A percentile compares a stretch with the other conserved stretches of the same genome.
These are phyloP conservation scores for Arthroderma sp. DNA, from an alignment of 2,329 filamentous ascomycete genomes.

Conservation along the genomic window DNA sequence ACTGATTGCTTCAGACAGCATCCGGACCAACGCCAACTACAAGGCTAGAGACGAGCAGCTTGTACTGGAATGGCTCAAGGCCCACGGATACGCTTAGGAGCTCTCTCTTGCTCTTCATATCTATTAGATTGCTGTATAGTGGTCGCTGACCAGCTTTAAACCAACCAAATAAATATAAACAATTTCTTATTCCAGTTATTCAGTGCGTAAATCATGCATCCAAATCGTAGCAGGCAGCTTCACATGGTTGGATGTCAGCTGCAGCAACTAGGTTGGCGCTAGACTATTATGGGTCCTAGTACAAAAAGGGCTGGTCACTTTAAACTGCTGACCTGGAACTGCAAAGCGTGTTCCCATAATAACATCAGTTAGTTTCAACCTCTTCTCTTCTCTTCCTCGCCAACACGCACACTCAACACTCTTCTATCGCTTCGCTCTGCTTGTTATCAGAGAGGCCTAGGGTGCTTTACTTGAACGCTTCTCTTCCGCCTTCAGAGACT, in stretches of 20 bases:
- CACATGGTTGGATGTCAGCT: not conserved
- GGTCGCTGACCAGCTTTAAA: too few relatives aligned
- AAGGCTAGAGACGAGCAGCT: conserved; percentile 58
- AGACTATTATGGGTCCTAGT: too few relatives aligned
- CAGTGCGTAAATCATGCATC: too few relatives aligned
- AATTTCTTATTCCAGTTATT: too few relatives aligned
- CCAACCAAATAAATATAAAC: too few relatives aligned
- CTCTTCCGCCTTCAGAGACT: not conserved
- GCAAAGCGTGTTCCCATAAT: too few relatives aligned
- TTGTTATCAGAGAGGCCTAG: too few relatives aligned
- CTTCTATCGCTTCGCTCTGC: not conserved
- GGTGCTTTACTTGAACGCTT: too few relatives aligned
- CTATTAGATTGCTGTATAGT: not conserved
- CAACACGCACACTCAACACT: not conserved
- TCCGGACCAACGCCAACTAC: conserved; percentile 72
- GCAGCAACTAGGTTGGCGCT: too few relatives aligned
- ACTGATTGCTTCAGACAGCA: conserved; percentile 72
- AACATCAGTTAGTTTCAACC: conserved; percentile 1
- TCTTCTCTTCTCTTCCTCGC: conserved; percentile 1
- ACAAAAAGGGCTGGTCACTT: too few relatives aligned
- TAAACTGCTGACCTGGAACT: too few relatives aligned
- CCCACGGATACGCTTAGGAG: conserved; percentile 43
- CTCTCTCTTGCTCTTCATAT: not conserved
- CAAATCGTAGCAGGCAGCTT: not conserved
- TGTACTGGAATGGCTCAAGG: conserved; percentile 66